Percentiles rank a stretch among this genome's conserved stretches.
phyloP scores from a whole-genome alignment of 176 grass and related monocot genomes.

The Paspalum vaginatum region DNA sequence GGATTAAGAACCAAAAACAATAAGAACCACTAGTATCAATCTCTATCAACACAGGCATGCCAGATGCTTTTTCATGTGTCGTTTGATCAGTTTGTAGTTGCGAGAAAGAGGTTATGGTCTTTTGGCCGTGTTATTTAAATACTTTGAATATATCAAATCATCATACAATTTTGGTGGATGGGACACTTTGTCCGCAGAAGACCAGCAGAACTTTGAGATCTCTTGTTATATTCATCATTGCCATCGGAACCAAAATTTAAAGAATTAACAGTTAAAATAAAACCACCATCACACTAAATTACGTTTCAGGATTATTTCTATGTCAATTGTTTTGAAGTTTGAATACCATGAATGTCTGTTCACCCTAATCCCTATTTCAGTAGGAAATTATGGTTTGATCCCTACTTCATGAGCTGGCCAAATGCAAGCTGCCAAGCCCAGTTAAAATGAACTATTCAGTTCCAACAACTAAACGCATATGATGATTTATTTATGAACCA shows the following conservation, averaged over 20 bases:
- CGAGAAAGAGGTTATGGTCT: not conserved
- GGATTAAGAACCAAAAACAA: conserved; percentile 15
- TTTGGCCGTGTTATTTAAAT: not conserved
- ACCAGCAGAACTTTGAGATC: not conserved
- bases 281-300: not conserved
- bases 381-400: not conserved
- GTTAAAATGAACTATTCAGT: conserved; percentile 16
- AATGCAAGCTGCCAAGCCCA: conserved; percentile 11
- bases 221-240: not conserved
- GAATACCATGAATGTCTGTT: not conserved
- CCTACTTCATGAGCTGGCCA: not conserved
- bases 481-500: not conserved
- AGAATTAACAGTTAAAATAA: not conserved
- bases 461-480: not conserved
- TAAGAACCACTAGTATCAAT: not conserved
- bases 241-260: not conserved
- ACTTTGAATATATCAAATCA: not conserved
- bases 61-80: conserved; percentile 1
- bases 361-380: not conserved
- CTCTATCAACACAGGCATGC: not conserved
- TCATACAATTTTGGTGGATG: not conserved
- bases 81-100: not conserved
- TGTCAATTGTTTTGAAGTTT: not conserved
- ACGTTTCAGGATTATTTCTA: not conserved
- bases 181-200: not conserved